Percentiles rank a stretch among this genome's conserved stretches.
These are phyloP conservation scores for Scorias spongiosa DNA, from an alignment of 2,329 filamentous ascomycete species.

Conservation along the genomic window DNA sequence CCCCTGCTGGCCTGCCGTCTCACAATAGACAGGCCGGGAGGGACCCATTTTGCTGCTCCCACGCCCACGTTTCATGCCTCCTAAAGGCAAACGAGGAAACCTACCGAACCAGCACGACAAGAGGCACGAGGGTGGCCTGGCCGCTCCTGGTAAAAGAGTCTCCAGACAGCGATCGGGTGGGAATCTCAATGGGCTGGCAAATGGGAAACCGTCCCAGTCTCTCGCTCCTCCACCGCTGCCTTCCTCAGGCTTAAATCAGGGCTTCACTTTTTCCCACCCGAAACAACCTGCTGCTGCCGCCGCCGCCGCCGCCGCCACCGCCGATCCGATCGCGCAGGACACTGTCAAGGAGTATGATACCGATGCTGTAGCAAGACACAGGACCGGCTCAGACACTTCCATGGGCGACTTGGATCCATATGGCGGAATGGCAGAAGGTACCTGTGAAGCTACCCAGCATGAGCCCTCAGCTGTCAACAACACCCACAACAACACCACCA, in stretches of 20 bases:
- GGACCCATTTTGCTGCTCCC: conserved; percentile 7
- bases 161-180: conserved; percentile 32
- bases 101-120: conserved; percentile 33
- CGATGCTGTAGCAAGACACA: conserved; percentile 18
- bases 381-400: conserved; percentile 29
- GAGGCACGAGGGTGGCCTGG: conserved; percentile 76
- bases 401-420: conserved; percentile 20
- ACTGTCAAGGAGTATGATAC: conserved; percentile 12
- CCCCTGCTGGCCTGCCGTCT: conserved; percentile 18
- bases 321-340: conserved; percentile 4
- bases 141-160: conserved; percentile 60
- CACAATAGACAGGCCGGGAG: conserved; percentile 14
- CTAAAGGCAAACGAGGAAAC: conserved; percentile 29
- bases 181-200: conserved; percentile 27
- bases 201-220: conserved; percentile 19
- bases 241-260: conserved; percentile 23
- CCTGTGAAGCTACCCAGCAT: no score
- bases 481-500: background rate
- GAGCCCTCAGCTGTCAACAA: background rate
- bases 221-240: conserved; percentile 25
- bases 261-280: conserved; percentile 20
- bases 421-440: conserved; percentile 14
- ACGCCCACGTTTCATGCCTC: conserved; percentile 28
- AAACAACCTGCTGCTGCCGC: conserved; percentile 9
- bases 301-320: conserved; percentile 6